phyloP scores from a whole-genome alignment of 306 rosid species.

The Begonia loranthoides region DNA sequence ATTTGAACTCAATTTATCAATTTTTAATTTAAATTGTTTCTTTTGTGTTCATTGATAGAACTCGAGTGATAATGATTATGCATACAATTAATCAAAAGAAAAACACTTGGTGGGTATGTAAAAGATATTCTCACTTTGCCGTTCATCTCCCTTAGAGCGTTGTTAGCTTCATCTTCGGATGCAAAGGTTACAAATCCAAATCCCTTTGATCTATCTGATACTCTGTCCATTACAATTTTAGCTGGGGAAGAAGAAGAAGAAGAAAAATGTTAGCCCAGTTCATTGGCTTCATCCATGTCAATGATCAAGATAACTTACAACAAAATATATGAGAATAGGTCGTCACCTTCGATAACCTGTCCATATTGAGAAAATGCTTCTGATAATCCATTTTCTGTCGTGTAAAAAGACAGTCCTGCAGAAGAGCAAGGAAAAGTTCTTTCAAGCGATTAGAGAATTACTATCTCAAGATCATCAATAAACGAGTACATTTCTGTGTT shows the following conservation, averaged over 20 bases:
- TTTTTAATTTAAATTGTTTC: no score
- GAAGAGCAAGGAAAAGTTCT: conserved; percentile 1
- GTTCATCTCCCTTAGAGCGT: conserved; percentile 62
- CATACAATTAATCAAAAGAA: no score
- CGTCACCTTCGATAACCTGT: conserved; percentile 78
- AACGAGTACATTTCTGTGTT: background rate
- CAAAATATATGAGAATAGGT: background rate
- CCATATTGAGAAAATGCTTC: conserved; percentile 70
- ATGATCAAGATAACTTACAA: background rate
- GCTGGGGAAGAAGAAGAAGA: conserved; percentile 40
- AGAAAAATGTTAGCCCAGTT: background rate
- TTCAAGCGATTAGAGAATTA: background rate
- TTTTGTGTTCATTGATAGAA: no score
- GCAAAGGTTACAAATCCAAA: conserved; percentile 88
- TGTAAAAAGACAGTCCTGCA: conserved; percentile 62
- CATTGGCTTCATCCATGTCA: background rate
- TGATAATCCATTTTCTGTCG: conserved; percentile 53
- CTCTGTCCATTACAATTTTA: conserved; percentile 55
- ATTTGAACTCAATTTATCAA: no score
- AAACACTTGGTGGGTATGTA: background rate
- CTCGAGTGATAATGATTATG: no score
- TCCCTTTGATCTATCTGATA: conserved; percentile 70
- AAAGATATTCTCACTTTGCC: conserved; percentile 41
- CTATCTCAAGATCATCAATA: background rate
- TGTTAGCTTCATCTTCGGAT: conserved; percentile 68